Percentiles rank a stretch among this genome's conserved stretches.
These are phyloP conservation scores for Fusarium metavorans DNA, from an alignment of 2,329 filamentous ascomycete genomes.

Conservation along the genomic window DNA sequence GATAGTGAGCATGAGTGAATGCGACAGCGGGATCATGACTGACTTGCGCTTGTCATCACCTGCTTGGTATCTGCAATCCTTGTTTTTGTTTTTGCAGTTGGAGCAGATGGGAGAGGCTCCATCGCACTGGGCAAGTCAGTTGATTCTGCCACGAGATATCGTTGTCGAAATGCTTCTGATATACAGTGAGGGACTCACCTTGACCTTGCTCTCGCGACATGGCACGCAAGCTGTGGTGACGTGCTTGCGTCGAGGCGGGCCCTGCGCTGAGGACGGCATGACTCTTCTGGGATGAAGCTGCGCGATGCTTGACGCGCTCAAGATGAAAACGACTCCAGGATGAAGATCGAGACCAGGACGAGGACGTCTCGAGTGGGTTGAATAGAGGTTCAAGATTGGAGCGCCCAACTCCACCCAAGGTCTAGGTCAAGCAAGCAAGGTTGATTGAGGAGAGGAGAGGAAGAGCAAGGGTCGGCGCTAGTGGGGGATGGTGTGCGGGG, in stretches of 20 bases:
- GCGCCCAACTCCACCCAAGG: background rate
- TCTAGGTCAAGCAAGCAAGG: background rate
- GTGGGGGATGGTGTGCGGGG: slow-evolving; percentile 3
- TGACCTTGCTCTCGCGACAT: slow-evolving; percentile 59
- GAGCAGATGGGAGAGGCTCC: slow-evolving; percentile 29
- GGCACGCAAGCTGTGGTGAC: slow-evolving; percentile 58
- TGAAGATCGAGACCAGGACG: background rate
- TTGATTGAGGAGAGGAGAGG: background rate
- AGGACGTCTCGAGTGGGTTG: slow-evolving; percentile 3
- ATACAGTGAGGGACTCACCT: slow-evolving; percentile 43
- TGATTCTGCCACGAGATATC: background rate
- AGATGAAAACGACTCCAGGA: background rate
- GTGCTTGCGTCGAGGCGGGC: slow-evolving; percentile 49
- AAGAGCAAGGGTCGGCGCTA: background rate
- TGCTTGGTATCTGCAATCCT: slow-evolving; percentile 32
- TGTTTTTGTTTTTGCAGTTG: slow-evolving; percentile 34
- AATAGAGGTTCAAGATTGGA: slow-evolving; percentile 2
- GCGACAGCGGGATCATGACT: background rate
- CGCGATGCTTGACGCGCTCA: background rate
- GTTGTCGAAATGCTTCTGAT: background rate
- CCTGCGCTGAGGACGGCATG: slow-evolving; percentile 28
- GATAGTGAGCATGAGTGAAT: background rate
- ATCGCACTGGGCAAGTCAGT: slow-evolving; percentile 24
- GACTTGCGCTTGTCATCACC: slow-evolving; percentile 37
- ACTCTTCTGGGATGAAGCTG: background rate